Conservation (phyloP, 2,329 filamentous ascomycete species). For the Penicillium olsonii region DNA sequence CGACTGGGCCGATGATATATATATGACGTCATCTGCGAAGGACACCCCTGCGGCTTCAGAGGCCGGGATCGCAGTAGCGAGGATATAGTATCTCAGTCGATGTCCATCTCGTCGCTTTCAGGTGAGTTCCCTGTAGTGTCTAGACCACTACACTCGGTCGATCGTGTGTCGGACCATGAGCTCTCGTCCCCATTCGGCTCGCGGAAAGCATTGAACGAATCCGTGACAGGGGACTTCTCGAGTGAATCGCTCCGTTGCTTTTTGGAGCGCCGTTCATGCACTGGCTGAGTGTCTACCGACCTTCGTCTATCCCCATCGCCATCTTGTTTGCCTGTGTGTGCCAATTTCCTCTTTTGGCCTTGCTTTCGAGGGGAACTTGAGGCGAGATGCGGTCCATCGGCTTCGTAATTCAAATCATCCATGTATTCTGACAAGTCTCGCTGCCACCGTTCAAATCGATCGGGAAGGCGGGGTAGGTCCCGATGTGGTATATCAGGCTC, state of each 20-base stretch:
- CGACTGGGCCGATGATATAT: constrained; percentile 15
- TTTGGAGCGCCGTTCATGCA: constrained; percentile 24
- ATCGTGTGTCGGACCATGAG: constrained; percentile 23
- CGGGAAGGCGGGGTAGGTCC: constrained; percentile 21
- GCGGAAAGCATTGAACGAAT: constrained; percentile 18
- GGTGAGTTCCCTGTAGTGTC: constrained; percentile 15
- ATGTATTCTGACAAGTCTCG: constrained; percentile 38
- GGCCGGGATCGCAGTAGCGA: no score
- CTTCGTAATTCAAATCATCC: constrained; percentile 33
- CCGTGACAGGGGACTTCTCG: constrained; percentile 1
- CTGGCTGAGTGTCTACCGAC: constrained; percentile 14
- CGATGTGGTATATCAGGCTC: background rate
- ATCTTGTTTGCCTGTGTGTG: constrained; percentile 10
- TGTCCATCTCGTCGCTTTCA: constrained; percentile 36
- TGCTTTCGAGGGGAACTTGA: constrained; percentile 17
- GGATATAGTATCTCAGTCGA: constrained; percentile 31
- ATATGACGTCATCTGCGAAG: constrained; percentile 37
- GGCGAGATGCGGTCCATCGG: constrained; percentile 20
- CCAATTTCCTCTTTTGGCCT: constrained; percentile 40
- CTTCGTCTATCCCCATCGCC: background rate
- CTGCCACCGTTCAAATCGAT: constrained; percentile 32
- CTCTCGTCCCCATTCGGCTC: constrained; percentile 19
- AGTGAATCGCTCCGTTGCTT: constrained; percentile 18
- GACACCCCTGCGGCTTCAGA: no score
- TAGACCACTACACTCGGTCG: constrained; percentile 21